Evolutionary conservation across 106 monocot species (phyloP), one percentile per base, ranked within the genome.

Genomic region (Agapanthus africanus): DNA sequence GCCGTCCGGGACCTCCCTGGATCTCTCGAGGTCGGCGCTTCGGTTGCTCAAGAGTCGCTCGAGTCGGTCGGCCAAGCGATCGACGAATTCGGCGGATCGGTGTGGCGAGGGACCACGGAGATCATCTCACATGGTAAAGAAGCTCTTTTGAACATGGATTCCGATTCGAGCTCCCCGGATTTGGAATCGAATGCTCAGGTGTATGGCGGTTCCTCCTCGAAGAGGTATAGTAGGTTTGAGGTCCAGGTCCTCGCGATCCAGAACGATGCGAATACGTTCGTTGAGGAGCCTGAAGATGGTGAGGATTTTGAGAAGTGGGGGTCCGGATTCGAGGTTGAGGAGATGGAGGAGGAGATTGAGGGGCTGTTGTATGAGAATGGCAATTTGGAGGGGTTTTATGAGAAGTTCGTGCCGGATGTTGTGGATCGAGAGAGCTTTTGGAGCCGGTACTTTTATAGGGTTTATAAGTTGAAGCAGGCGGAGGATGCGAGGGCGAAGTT

Each of bases 21-120:
- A 0, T 90, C 90, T 15, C 78, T 90, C 19, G 94, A 91, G 66
- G 76, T 70, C 22, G 85, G 88, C 5, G 94, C 87, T n/a, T 88
- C 90, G 14, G 82, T 59, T 25, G 95, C 95, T 11, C 85, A 85
- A 68, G 88, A 85, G 9, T 85, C 85, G 54, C 85, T 95, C 30
- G 95, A 91, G 68, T 72, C 91, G 40, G 88, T 91, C 23, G 92
- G 89, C 21, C 89, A 90, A 66, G 91, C 79, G 64, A 81, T 94
- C 68, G 91, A 95, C 66, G 91, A 82, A 23, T 1, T 95, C 25
- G 72, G 78, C 30, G 78, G 67, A 15, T 67, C 78, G 4, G 78
- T 78, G 13, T 72, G 78, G 78, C 41, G 72, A 8, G 72, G 78
- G 15, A 78, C 78, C 0, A 75, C 75, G 13, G 79, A 79, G 65